phyloP scores from a whole-genome alignment of 805 yeast genomes.

The Maudiozyma bulderi region DNA sequence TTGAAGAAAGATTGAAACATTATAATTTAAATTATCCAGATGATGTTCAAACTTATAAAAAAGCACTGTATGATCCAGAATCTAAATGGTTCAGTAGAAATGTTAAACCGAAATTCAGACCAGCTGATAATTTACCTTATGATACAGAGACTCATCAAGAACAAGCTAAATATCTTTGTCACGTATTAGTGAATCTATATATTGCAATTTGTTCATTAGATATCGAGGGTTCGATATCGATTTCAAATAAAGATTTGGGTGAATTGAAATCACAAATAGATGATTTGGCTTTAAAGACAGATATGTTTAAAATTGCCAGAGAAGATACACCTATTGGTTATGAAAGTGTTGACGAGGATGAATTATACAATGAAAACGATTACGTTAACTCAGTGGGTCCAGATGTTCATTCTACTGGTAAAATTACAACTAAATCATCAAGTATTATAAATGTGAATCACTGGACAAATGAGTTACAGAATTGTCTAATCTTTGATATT shows the following conservation, averaged over 20 bases:
- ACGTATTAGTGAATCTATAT: conserved; percentile 70
- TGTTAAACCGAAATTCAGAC: conserved; percentile 25
- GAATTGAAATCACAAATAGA: conserved; percentile 30
- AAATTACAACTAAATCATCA: conserved; percentile 55
- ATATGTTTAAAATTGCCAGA: conserved; percentile 30
- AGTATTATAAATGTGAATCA: conserved; percentile 66
- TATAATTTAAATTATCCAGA: conserved; percentile 48
- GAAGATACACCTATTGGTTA: conserved; percentile 30
- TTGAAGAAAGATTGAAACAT: conserved; percentile 27
- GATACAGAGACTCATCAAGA: conserved; percentile 57
- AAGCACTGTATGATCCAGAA: conserved; percentile 20
- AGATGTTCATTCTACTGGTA: conserved; percentile 39
- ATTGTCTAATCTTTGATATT: conserved; percentile 66
- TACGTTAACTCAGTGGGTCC: conserved; percentile 16
- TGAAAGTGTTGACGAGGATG: conserved; percentile 32
- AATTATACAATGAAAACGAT: conserved; percentile 28
- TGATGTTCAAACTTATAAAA: conserved; percentile 13
- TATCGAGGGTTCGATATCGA: conserved; percentile 56
- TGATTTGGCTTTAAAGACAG: conserved; percentile 47
- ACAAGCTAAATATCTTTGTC: conserved; percentile 63
- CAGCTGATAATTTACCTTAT: conserved; percentile 55
- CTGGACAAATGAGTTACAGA: conserved; percentile 80
- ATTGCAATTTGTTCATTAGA: conserved; percentile 69
- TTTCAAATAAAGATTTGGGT: conserved; percentile 61
- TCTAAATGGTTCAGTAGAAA: conserved; percentile 34